A percentile compares a stretch with the other conserved stretches of the same genome.
Conservation (phyloP, 345 rosid species). For the Erucastrum elatum region DNA sequence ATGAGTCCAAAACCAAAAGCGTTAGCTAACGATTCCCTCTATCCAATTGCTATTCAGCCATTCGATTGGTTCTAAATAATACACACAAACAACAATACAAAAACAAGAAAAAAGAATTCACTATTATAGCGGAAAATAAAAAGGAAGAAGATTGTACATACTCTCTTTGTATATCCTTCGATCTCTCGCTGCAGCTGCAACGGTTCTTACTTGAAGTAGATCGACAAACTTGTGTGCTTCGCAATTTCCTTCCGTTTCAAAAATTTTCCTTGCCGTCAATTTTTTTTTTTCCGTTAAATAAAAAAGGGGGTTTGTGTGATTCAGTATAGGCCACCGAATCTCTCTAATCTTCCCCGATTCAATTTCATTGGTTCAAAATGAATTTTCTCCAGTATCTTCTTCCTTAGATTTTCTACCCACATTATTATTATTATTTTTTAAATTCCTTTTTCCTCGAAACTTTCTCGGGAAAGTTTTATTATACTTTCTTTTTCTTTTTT, state of each 20-base stretch:
- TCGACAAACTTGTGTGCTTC: constrained; percentile 17
- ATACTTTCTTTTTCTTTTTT: neutral
- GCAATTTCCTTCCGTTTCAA: neutral
- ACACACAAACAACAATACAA: constrained; percentile 5
- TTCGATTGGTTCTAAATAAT: constrained; percentile 18
- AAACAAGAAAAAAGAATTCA: neutral
- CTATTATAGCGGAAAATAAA: neutral
- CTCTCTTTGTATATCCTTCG: constrained; percentile 4
- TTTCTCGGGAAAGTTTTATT: constrained; percentile 20
- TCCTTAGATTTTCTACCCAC: constrained; percentile 23
- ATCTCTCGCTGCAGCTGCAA: constrained; percentile 11
- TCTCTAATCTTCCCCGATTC: constrained; percentile 34
- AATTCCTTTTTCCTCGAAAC: neutral
- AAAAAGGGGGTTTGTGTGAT: neutral
- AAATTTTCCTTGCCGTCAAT: neutral
- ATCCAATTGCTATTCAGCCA: constrained; percentile 26
- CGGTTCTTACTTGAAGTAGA: constrained; percentile 39
- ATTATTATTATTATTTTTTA: neutral
- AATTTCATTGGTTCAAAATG: neutral
- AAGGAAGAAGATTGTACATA: neutral
- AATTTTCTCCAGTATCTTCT: constrained; percentile 14
- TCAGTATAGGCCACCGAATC: constrained; percentile 21
- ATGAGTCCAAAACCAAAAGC: constrained; percentile 4
- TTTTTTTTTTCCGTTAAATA: neutral
- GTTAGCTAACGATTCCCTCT: constrained; percentile 14